A percentile compares a stretch with the other conserved stretches of the same genome.
phyloP scores from a whole-genome alignment of 306 rosid genomes.

The Vigna unguiculata region DNA sequence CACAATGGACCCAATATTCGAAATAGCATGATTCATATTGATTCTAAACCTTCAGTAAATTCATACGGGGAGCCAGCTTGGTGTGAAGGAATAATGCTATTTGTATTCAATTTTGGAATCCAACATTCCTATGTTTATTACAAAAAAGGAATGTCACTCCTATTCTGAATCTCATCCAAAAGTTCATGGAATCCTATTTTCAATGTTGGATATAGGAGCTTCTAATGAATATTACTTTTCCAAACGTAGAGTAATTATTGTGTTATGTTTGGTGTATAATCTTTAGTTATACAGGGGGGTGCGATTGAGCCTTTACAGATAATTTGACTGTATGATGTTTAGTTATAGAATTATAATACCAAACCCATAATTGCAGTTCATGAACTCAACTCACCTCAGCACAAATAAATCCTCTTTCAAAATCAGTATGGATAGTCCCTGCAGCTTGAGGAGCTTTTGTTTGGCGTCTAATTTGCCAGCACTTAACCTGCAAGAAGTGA shows the following conservation, averaged over 20 bases:
- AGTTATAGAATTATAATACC: too few relatives aligned
- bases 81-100: too few relatives aligned
- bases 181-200: neutral
- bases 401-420: constrained; percentile 96
- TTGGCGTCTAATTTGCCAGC: constrained; percentile 99
- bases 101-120: too few relatives aligned
- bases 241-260: neutral
- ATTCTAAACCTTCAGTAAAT: neutral
- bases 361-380: neutral
- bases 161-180: neutral
- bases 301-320: neutral
- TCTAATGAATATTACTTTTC: neutral
- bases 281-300: neutral
- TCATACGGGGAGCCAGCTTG: constrained; percentile 17
- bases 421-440: constrained; percentile 96
- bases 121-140: neutral
- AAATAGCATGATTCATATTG: constrained; percentile 17
- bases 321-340: neutral
- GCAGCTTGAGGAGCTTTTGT: constrained; percentile 99
- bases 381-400: constrained; percentile 79
- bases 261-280: neutral
- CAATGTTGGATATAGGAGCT: neutral
- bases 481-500: constrained; percentile 76
- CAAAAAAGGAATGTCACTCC: neutral
- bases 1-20: neutral